Percentiles rank a stretch among this genome's conserved stretches.
phyloP scores from a whole-genome alignment of 1,284 basidiomycete genomes.

The Flammula alnicola region DNA sequence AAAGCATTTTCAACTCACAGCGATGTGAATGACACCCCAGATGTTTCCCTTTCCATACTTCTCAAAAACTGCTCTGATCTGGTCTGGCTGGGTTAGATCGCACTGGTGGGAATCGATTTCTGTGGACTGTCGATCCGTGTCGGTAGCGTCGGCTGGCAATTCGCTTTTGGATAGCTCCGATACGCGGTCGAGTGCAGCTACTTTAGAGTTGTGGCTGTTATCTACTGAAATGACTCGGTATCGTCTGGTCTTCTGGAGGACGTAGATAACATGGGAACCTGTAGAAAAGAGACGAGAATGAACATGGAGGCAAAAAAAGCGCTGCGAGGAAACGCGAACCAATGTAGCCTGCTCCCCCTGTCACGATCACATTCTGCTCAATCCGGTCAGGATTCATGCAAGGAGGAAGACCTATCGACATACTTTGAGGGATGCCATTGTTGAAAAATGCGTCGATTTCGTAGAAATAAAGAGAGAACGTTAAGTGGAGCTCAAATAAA shows the following conservation, averaged over 20 bases:
- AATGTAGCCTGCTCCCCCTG: constrained; percentile 86
- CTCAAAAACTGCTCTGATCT: constrained; percentile 80
- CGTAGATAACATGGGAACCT: constrained; percentile 92
- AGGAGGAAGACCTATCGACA: constrained; percentile 26
- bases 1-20: constrained; percentile 50
- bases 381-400: constrained; percentile 27
- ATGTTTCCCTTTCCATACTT: constrained; percentile 91
- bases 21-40: constrained; percentile 96
- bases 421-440: constrained; percentile 53
- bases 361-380: constrained; percentile 74
- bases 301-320: constrained; percentile 14
- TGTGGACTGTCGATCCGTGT: constrained; percentile 66
- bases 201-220: constrained; percentile 91
- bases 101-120: constrained; percentile 73
- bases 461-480: not conserved
- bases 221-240: constrained; percentile 94
- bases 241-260: constrained; percentile 82
- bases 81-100: constrained; percentile 76
- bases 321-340: constrained; percentile 56
- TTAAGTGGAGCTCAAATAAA: constrained; percentile 36
- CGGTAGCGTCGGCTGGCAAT: constrained; percentile 67
- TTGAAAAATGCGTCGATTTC: constrained; percentile 66
- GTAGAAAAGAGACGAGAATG: constrained; percentile 37
- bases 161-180: constrained; percentile 78
- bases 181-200: constrained; percentile 73